Base-by-base conservation (phyloP, 768 basidiomycete species). In the Rhizopogon sp. region DNA sequence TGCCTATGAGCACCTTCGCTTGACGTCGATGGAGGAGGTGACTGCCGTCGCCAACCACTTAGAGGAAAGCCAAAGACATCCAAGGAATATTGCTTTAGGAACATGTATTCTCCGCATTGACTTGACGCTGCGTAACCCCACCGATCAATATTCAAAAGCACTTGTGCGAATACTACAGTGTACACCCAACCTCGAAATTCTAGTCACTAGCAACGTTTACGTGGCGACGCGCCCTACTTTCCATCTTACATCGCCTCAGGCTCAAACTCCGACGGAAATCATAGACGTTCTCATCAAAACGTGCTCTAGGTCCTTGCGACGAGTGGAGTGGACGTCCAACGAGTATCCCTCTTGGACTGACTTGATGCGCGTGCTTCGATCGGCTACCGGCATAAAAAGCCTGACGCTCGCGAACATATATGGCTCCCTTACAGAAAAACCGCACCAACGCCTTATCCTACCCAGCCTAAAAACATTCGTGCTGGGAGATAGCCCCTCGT, bases 291-390 rank as follows among this genome's bases (percentile, higher is more conserved):
- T 79, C 22, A 60, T 71, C 9, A 46, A 53, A 1, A 62, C 70
- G 9, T 73, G 71, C 29, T 62, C 67, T 3, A 57, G 59, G 29
- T 70, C 72, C n/a, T 65, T 79, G 11, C 70, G 68, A 43, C 70
- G 78, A 28, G 49, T 78, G 1, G 78, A 79, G 56, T 79, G 78
- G 76, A 72, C 66, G 7, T 70, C 73, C 20, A 74, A 74, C 8
- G 78, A 79, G 57, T 65, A 72, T 33, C 78, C 77, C 0, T 66
- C 68, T 0, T 77, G 73, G 62, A 53, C 62, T 20, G 75, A 79
- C 58, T 54, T 79, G 17, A 67, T 72, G 42, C 52, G 61, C 39
- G 56, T 79, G n/a, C 69, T 73, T 54, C 70, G 63, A 28, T 52
- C 59, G 39, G 59, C 73, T 17, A 67, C 63, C 1, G 62, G 69